These are phyloP conservation scores for Actinidia arguta DNA, from an alignment of 179 eudicot genomes.

Conservation along the genomic window DNA sequence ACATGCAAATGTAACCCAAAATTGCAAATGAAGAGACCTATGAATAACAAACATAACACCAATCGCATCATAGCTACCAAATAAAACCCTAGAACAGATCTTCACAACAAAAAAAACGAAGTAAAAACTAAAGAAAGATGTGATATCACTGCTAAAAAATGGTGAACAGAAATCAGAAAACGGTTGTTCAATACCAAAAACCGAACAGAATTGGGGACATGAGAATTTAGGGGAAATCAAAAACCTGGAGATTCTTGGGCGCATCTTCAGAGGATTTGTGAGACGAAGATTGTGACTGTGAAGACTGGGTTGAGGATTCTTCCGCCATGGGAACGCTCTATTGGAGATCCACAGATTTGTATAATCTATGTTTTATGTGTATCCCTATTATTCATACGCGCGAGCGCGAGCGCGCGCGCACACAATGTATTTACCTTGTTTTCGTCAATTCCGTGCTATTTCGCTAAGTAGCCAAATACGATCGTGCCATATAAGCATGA, in stretches of 20 bases:
- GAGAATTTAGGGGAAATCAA: not conserved
- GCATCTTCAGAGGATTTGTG: slow-evolving; percentile 17
- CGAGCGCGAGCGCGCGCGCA: too few relatives aligned
- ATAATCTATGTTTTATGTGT: too few relatives aligned
- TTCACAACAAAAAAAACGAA: not conserved
- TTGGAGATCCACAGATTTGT: not conserved
- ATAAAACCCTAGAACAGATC: slow-evolving; percentile 21
- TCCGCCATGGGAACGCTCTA: slow-evolving; percentile 27
- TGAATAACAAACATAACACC: too few relatives aligned
- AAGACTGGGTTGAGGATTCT: slow-evolving; percentile 15
- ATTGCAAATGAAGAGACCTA: too few relatives aligned
- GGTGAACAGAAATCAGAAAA: not conserved
- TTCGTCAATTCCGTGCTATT: not conserved
- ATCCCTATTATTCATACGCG: too few relatives aligned
- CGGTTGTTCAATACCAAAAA: too few relatives aligned
- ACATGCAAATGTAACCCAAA: not conserved
- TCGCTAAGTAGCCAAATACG: not conserved
- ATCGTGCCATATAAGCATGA: not conserved
- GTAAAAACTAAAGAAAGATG: not conserved
- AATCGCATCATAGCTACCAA: too few relatives aligned
- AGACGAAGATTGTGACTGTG: slow-evolving; percentile 20
- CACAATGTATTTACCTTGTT: too few relatives aligned
- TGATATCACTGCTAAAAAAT: not conserved
- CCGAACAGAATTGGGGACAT: not conserved
- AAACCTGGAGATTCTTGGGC: slow-evolving; percentile 27